These are phyloP conservation scores for Mucor ambiguus DNA, from an alignment of 371 early-diverging fungal genomes.

Conservation along the genomic window DNA sequence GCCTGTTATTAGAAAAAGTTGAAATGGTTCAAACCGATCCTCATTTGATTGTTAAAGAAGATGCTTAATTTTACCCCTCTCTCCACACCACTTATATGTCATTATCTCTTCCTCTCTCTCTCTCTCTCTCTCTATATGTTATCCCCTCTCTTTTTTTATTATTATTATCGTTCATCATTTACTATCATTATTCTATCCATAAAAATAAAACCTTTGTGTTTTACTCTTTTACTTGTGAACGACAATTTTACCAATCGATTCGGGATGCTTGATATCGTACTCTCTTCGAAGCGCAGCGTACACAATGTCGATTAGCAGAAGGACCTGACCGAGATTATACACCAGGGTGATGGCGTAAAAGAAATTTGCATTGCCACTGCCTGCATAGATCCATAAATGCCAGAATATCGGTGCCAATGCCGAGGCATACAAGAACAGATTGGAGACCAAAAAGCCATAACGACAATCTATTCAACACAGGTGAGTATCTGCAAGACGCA, in stretches of 20 bases:
- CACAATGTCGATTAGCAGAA: slow-evolving; percentile 79
- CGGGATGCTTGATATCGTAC: slow-evolving; percentile 72
- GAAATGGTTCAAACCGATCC: slow-evolving; percentile 34
- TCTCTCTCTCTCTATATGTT: neutral
- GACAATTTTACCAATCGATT: slow-evolving; percentile 58
- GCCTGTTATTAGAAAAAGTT: slow-evolving; percentile 44
- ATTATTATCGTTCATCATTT: neutral
- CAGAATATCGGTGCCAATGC: slow-evolving; percentile 89
- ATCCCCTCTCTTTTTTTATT: neutral
- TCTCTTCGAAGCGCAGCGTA: slow-evolving; percentile 76
- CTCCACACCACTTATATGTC: neutral
- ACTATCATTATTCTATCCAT: neutral
- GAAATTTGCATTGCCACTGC: slow-evolving; percentile 97
- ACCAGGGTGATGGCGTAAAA: slow-evolving; percentile 96
- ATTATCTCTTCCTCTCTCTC: neutral
- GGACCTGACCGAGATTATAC: slow-evolving; percentile 81
- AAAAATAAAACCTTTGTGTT: neutral
- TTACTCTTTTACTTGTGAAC: slow-evolving; percentile 52
- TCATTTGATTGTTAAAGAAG: slow-evolving; percentile 11
- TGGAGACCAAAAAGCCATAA: slow-evolving; percentile 66
- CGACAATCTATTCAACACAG: slow-evolving; percentile 56
- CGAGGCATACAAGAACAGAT: slow-evolving; percentile 71
- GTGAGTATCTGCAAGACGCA: neutral
- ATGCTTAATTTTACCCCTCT: neutral
- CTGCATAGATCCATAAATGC: slow-evolving; percentile 93